Conservation (phyloP, 768 basidiomycete genomes). For the Macrolepiota albuminosa region DNA sequence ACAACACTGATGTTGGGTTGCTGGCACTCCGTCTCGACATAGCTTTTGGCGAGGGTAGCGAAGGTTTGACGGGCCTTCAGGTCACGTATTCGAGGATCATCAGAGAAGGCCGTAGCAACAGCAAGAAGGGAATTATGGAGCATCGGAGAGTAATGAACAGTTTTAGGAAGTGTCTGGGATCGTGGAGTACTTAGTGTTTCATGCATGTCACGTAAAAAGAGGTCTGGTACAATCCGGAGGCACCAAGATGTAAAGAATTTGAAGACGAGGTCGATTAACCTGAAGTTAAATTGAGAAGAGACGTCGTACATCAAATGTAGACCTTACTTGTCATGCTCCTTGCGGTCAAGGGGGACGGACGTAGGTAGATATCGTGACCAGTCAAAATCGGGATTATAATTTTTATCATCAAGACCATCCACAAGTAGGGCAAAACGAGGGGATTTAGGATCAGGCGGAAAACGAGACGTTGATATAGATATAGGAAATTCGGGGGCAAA, state of each 20-base stretch:
- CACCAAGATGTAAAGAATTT: slow-evolving; percentile 49
- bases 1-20: slow-evolving; percentile 42
- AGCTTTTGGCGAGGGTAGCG: slow-evolving; percentile 38
- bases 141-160: slow-evolving; percentile 66
- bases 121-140: slow-evolving; percentile 63
- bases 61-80: slow-evolving; percentile 37
- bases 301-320: background rate
- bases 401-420: slow-evolving; percentile 31
- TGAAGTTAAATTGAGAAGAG: slow-evolving; percentile 9
- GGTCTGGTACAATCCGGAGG: slow-evolving; percentile 40
- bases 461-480: slow-evolving; percentile 25
- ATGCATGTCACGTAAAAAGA: slow-evolving; percentile 48
- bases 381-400: slow-evolving; percentile 43
- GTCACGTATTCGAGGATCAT: slow-evolving; percentile 38
- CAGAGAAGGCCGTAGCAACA: slow-evolving; percentile 37
- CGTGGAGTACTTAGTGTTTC: slow-evolving; percentile 31
- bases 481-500: slow-evolving; percentile 25
- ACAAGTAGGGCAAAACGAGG: slow-evolving; percentile 37
- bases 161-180: slow-evolving; percentile 35
- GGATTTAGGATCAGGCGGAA: slow-evolving; percentile 32
- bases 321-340: slow-evolving; percentile 40
- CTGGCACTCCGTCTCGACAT: slow-evolving; percentile 41
- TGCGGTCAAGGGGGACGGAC: slow-evolving; percentile 35
- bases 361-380: slow-evolving; percentile 45
- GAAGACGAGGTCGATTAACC: slow-evolving; percentile 42